Base-by-base conservation (phyloP, 495 filamentous ascomycete genomes). In the Xylaria scruposa region DNA sequence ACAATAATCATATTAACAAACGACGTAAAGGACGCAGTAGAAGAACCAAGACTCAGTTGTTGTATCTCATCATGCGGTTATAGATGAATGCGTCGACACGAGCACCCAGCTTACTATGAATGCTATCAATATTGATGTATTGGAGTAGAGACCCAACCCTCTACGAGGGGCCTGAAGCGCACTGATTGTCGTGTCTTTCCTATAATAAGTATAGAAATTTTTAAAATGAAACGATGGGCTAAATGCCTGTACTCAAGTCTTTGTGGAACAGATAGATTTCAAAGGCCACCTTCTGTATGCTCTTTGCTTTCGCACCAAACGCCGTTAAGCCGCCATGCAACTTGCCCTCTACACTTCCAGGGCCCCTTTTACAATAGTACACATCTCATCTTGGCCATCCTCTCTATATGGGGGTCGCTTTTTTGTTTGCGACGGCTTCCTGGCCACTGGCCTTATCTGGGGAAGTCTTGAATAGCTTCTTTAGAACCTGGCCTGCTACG, bases 401-500 rank as follows among this genome's bases (percentile, higher is more conserved):
- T 33, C 29, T 51, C 62, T 26, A 97, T 54, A 97, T 83, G 53
- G 90, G 77, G 36, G 85, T 73, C 0, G 92, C 88, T 82, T 97
- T 95, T 46, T 85, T 78, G 17, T 87, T 80, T 4, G 91, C 83
- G 26, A 91, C 73, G 2, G 81, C 83, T 79, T 93, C 84, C 76
- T 92, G 88, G 13, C 87, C 88, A 29, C 82, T 78, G 13, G 94
- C 86, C 76, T 90, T 90, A 13, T 85, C 79, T 15, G 84, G 79
- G 76, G 88, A 88, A 0, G 77, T 78, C 17, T 79, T 61, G 17
- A 93, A 78, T 7, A 92, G 81, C 24, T 83, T 81, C 12, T 83
- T 79, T 83, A 96, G 88, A 68, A 96, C 93, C 74, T 91, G 85
- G 31, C 91, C 90, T 9, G 92, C 91, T 53, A 95, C 86, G 86